Evolutionary conservation across 352 stramenopile genomes (phyloP), one percentile per base, ranked within the genome.

Genomic region (Phytophthora cactorum): DNA sequence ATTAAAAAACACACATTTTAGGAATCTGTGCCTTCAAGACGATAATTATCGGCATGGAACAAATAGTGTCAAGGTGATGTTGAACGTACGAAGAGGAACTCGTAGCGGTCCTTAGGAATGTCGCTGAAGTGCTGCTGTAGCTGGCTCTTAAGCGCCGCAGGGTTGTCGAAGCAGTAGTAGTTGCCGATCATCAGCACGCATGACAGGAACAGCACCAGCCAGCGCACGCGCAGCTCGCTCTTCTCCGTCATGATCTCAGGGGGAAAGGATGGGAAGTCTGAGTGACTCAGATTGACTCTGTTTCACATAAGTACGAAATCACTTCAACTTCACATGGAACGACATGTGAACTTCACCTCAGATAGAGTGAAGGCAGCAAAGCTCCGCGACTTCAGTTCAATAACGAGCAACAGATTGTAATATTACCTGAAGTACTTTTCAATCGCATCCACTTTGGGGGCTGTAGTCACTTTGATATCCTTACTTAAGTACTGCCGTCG

Each of bases 151-250:
- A 97, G 83, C 47, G 90, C 89, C 55, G 88, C 83, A 0, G 91
- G 90, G 63, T 95, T 95, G 74, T 97, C 91, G 60, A 95, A 97
- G 83, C 86, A 96, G 64, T 96, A 97, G 74, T 97, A 97, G 67
- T 93, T 95, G 67, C 90, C 88, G 62, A 97, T 90, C 86, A 96
- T 96, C 53, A 95, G 77, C 57, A 95, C 52, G 52, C 87, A 95
- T n/a, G 86, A 92, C 41, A 97, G 81, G 58, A 95, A 59, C 52
- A 97, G 84, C 70, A 97, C 87, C 29, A 93, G 66, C 90, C 90
- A 97, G 29, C 90, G 87, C 80, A 93, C 79, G 43, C 64, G 67
- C 60, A 86, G 74, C 63, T 79, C 63, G 63, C 86, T 93, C 77
- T 94, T 94, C 66, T 94, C 83, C 31, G 29, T 44, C 73, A 81